Evolutionary conservation across 768 basidiomycete species (phyloP), one percentile per base, ranked within the genome.

Genomic region (Tricholoma sp.): DNA sequence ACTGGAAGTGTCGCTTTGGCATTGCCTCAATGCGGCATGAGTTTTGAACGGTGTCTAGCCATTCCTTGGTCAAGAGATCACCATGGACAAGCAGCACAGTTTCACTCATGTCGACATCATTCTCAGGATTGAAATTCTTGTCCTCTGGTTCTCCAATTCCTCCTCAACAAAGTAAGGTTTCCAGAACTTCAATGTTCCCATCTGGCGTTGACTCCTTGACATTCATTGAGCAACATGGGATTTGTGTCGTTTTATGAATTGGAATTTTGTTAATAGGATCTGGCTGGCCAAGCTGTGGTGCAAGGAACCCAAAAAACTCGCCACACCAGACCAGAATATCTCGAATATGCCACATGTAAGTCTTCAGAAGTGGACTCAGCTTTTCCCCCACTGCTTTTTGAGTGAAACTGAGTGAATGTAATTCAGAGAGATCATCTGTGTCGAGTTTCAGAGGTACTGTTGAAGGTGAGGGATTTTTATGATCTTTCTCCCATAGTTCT

Each of bases 401-500:
- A 9, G 18, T 43, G 41, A 3, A 43, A 19, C 61, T 54, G 8
- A 35, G n/a, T 31, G 55, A 52, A 10, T n/a, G 49, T 7, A 45
- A 61, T 49, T 9, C 63, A 52, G 21, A 51, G 31, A 43, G 54
- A 34, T 16, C 43, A 55, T 41, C 47, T 47, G 19, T 39, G 21
- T 50, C 49, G 16, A 29, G 12, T 14, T 51, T 14, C 12, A 34
- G 3, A 39, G 56, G 27, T 14, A 11, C n/a, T 55, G 19, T 52
- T 21, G 47, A 50, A 5, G 11, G 49, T 19, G 24, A 29, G 5
- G 27, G 61, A 55, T 73, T 73, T 9, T 65, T 39, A 0, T 50
- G 49, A 11, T 63, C 67, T 32, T 34, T 62, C 18, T 60, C 47
- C 75, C 75, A 76, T 2, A 76, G 60, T 37, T 70, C 57, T 2